Conservation (phyloP, 345 rosid species). For the Brassica incana region DNA sequence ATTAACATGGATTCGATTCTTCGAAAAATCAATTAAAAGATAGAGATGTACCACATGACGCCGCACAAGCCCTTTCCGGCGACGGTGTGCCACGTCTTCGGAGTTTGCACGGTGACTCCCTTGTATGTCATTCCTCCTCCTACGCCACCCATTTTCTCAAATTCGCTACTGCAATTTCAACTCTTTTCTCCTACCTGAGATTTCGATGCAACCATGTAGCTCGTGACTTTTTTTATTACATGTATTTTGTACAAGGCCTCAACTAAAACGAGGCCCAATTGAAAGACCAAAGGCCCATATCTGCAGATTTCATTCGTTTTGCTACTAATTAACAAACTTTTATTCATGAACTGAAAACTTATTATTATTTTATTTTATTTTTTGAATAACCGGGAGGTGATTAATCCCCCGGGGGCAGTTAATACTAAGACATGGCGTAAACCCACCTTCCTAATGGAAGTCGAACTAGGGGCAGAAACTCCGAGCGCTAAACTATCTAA, state of each 20-base stretch:
- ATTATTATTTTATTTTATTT: too few relatives aligned
- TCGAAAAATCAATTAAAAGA: neutral
- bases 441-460: too few relatives aligned
- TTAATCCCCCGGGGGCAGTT: too few relatives aligned
- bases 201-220: neutral
- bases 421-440: too few relatives aligned
- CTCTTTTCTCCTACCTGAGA: conserved; percentile 22
- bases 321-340: too few relatives aligned
- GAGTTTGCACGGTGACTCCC: conserved; percentile 69
- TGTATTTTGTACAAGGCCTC: neutral
- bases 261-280: conserved; percentile 12
- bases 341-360: too few relatives aligned
- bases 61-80: conserved; percentile 78
- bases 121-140: conserved; percentile 57
- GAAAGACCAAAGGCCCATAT: neutral
- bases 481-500: too few relatives aligned
- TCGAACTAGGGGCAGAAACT: too few relatives aligned
- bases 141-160: conserved; percentile 68
- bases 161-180: conserved; percentile 21
- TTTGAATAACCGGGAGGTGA: too few relatives aligned
- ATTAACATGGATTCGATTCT: neutral
- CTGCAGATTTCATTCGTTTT: too few relatives aligned
- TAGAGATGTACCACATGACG: conserved; percentile 3
- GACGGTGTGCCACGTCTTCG: conserved; percentile 83
- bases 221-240: neutral